A percentile compares a stretch with the other conserved stretches of the same genome.
Evolutionary conservation across 805 yeast species (phyloP).

Genomic region (Cyberlindnera mrakii): DNA sequence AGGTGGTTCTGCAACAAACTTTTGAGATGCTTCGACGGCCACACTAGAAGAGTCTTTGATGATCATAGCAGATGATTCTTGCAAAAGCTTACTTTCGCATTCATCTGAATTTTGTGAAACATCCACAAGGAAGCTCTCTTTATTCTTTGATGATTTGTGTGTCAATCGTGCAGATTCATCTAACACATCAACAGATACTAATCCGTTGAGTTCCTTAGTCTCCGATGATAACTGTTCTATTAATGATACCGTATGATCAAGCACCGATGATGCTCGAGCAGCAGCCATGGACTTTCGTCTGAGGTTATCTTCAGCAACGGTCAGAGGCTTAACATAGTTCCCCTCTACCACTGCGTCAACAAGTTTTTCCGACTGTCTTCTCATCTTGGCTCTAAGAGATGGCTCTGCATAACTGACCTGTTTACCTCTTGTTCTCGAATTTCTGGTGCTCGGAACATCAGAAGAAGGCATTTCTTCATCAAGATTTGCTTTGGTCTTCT

Average conservation of each 20-base stretch:
- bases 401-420: conserved; percentile 64
- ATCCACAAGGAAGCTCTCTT: conserved; percentile 3
- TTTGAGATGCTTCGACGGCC: too few species aligned
- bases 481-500: conserved; percentile 23
- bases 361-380: conserved; percentile 54
- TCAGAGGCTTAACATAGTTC: conserved; percentile 6
- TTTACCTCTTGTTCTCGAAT: conserved; percentile 48
- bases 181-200: too few species aligned
- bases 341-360: conserved; percentile 49
- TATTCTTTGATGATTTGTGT: conserved; percentile 2
- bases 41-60: background rate
- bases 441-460: conserved; percentile 19
- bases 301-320: background rate
- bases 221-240: too few species aligned
- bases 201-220: too few species aligned
- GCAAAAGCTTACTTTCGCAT: too few species aligned
- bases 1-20: conserved; percentile 1
- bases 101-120: too few species aligned
- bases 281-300: too few species aligned
- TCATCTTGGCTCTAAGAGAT: conserved; percentile 59
- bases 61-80: too few species aligned
- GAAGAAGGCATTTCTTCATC: conserved; percentile 36
- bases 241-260: too few species aligned
- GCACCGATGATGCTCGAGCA: too few species aligned
- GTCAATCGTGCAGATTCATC: too few species aligned